Evolutionary conservation across 1,139 yeast species (phyloP).

Genomic region (Suhomyces taliae): DNA sequence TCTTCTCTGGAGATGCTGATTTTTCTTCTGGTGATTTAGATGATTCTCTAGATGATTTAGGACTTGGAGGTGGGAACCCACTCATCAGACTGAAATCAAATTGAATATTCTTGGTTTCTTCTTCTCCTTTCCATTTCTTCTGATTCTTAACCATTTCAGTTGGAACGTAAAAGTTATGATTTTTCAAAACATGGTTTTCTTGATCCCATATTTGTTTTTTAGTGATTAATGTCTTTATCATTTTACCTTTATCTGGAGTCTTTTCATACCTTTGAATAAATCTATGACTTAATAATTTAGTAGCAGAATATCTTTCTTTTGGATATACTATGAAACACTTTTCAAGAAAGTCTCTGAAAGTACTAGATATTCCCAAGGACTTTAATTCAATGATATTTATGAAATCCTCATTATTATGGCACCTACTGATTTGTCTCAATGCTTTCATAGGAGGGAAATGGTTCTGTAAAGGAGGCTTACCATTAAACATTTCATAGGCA

Average conservation of each 20-base stretch:
- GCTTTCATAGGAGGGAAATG: slow-evolving; percentile 80
- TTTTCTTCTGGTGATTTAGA: slow-evolving; percentile 13
- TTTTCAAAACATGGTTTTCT: slow-evolving; percentile 34
- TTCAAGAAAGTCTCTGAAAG: slow-evolving; percentile 58
- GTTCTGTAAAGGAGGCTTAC: slow-evolving; percentile 78
- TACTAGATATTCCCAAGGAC: slow-evolving; percentile 22
- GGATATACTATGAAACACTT: slow-evolving; percentile 69
- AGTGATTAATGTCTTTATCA: slow-evolving; percentile 36
- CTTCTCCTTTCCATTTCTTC: slow-evolving; percentile 31
- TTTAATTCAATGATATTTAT: slow-evolving; percentile 30
- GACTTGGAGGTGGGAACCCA: slow-evolving; percentile 6
- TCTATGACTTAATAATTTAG: slow-evolving; percentile 56
- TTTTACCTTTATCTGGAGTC: slow-evolving; percentile 16
- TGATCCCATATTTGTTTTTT: slow-evolving; percentile 44
- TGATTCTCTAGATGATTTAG: slow-evolving; percentile 15
- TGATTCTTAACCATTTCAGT: slow-evolving; percentile 40
- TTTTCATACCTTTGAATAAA: slow-evolving; percentile 43
- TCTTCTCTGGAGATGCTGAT: neutral
- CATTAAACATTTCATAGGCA: slow-evolving; percentile 77
- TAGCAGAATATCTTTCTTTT: slow-evolving; percentile 55
- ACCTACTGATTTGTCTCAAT: slow-evolving; percentile 47
- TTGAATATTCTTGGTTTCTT: slow-evolving; percentile 20
- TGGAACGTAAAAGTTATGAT: slow-evolving; percentile 40
- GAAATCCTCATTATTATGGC: slow-evolving; percentile 35
- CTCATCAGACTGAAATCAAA: slow-evolving; percentile 42